Conservation (phyloP, 225 moss, liverwort and hornwort species). For the Bryum argenteum region DNA sequence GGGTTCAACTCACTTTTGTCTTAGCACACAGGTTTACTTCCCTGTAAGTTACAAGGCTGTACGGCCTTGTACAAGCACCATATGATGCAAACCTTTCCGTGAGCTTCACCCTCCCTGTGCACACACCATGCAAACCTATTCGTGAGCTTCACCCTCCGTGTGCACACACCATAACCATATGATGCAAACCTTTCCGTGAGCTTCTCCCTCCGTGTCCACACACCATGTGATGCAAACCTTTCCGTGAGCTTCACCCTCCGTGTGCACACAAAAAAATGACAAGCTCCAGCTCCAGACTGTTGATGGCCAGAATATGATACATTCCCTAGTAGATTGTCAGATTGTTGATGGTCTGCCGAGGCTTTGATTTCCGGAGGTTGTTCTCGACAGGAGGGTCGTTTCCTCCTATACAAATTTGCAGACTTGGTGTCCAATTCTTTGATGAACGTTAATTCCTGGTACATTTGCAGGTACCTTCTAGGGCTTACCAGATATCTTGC, state of each 20-base stretch:
- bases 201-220: not conserved
- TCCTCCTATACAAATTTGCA: not conserved
- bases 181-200: not conserved
- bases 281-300: too few species aligned
- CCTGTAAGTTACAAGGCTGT: too few species aligned
- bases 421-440: not conserved
- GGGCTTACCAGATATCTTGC: not conserved
- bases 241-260: too few species aligned
- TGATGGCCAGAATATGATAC: too few species aligned
- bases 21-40: too few species aligned
- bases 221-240: too few species aligned
- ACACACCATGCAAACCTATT: not conserved
- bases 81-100: not conserved
- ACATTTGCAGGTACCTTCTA: slow-evolving; percentile 2
- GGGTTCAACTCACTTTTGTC: too few species aligned
- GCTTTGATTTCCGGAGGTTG: not conserved
- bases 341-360: not conserved
- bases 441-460: not conserved
- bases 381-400: slow-evolving; percentile 2
- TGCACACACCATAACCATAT: too few species aligned
- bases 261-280: too few species aligned
- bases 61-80: not conserved
- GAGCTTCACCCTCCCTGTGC: not conserved
- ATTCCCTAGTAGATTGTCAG: not conserved
- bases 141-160: not conserved